phyloP scores from a whole-genome alignment of 768 basidiomycete genomes.

The Tylopilus rubrobrunneus region DNA sequence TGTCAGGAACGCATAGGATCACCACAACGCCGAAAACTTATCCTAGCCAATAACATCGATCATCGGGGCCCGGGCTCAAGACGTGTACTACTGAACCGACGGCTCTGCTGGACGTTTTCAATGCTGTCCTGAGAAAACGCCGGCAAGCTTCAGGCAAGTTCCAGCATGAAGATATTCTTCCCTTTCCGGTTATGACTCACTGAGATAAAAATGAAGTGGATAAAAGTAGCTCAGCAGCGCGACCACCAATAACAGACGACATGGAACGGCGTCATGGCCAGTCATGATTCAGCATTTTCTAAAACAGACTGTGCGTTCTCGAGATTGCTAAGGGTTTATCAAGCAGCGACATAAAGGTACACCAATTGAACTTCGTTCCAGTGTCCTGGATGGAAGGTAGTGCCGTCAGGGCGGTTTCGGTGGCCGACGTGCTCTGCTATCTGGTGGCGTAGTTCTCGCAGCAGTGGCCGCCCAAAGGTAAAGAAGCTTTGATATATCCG shows the following conservation, averaged over 20 bases:
- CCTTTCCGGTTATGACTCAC: not conserved
- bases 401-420: not conserved
- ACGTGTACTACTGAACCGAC: too few relatives aligned
- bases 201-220: not conserved
- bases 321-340: slow-evolving; percentile 6
- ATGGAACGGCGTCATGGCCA: not conserved
- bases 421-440: slow-evolving; percentile 1
- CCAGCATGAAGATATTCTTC: too few relatives aligned
- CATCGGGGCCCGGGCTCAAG: too few relatives aligned
- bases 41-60: too few relatives aligned
- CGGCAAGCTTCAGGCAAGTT: not conserved
- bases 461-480: not conserved
- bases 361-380: not conserved
- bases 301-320: slow-evolving; percentile 9
- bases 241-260: not conserved
- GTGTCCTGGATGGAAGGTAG: not conserved
- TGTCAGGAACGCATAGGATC: too few relatives aligned
- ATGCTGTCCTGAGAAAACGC: too few relatives aligned
- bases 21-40: too few relatives aligned
- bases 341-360: not conserved
- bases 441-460: not conserved
- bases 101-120: too few relatives aligned
- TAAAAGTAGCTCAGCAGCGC: not conserved
- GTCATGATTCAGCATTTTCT: slow-evolving; percentile 5
- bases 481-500: not conserved